Evolutionary conservation across 768 basidiomycete genomes (phyloP), one percentile per base, ranked within the genome.

Genomic region (Podaxis rugospora): DNA sequence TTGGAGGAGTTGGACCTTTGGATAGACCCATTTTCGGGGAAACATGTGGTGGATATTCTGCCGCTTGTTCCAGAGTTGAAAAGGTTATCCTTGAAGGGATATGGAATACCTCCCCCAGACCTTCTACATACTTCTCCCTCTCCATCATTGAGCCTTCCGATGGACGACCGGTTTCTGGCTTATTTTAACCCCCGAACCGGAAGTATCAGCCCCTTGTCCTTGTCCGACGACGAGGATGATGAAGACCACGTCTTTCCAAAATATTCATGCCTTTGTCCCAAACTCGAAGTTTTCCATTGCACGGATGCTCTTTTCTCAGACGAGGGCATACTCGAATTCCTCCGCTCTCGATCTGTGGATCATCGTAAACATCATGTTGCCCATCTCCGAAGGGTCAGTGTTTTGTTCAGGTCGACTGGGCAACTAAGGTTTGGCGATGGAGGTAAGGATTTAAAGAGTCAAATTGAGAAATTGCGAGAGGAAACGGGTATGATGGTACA

Each of bases 401-500:
- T 60, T 2, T 46, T 52, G 16, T 60, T 52, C 28, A 44, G n/a
- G 23, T 7, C 39, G 14, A 1, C 21, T 16, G 13, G 25, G 3
- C 5, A 10, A 21, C 4, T 25, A 16, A 37, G 5, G 10, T 6
- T n/a, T n/a, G 37, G n/a, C 10, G 40, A 52, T 1, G 16, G 23
- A 14, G 18, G 32, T 21, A 10, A 2, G 10, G 46, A 7, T n/a
- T 10, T 52, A 13, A 42, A 28, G 40, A 36, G 4, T 5, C 37
- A 42, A n/a, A 52, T 59, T 27, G 23, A 35, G 16, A 23, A 3
- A 4, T 46, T 59, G 37, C 23, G 44, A 37, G 52, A 44, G 37
- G 58, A 59, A 36, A 49, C 56, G 16, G 56, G 56, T 35, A 23
- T 57, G 18, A 25, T 44, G 32, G 46, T 57, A 9, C 46, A 57